Percentiles rank a stretch among this genome's conserved stretches.
phyloP scores from a whole-genome alignment of 2,329 filamentous ascomycete species.

The Pestalotiopsis fici region DNA sequence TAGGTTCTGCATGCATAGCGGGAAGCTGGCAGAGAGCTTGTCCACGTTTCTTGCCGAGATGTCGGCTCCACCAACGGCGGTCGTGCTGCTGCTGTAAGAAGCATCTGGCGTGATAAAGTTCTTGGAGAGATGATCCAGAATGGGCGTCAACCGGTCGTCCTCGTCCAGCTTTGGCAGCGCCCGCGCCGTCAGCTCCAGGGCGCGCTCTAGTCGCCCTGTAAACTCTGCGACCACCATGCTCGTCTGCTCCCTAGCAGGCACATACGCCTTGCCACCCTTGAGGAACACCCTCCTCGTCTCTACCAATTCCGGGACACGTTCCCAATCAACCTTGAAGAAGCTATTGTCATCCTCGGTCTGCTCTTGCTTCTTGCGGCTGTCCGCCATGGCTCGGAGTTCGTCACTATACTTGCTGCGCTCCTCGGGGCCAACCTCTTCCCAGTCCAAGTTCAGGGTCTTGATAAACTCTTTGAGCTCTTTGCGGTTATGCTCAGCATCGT shows the following conservation, averaged over 20 bases:
- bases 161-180: constrained; percentile 91
- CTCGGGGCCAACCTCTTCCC: constrained; percentile 78
- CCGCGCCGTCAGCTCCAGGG: constrained; percentile 88
- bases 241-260: constrained; percentile 82
- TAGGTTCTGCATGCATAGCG: constrained; percentile 90
- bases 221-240: constrained; percentile 92
- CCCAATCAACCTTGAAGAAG: constrained; percentile 98
- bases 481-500: constrained; percentile 62
- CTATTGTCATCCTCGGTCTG: constrained; percentile 69
- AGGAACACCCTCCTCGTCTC: constrained; percentile 78
- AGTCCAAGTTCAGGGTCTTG: constrained; percentile 74
- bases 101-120: constrained; percentile 93
- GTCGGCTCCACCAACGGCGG: constrained; percentile 67
- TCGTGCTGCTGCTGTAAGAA: constrained; percentile 69
- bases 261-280: constrained; percentile 83
- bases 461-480: constrained; percentile 78
- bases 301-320: constrained; percentile 85
- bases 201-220: constrained; percentile 73
- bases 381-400: constrained; percentile 57
- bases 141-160: constrained; percentile 80
- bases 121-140: constrained; percentile 79
- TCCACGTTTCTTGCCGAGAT: constrained; percentile 82
- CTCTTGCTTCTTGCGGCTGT: constrained; percentile 36
- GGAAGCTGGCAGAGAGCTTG: constrained; percentile 77
- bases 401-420: constrained; percentile 69